Percentiles rank a stretch among this genome's conserved stretches.
These are phyloP conservation scores for Solanum sejunctum DNA, from an alignment of 257 asterid genomes.

Conservation along the genomic window DNA sequence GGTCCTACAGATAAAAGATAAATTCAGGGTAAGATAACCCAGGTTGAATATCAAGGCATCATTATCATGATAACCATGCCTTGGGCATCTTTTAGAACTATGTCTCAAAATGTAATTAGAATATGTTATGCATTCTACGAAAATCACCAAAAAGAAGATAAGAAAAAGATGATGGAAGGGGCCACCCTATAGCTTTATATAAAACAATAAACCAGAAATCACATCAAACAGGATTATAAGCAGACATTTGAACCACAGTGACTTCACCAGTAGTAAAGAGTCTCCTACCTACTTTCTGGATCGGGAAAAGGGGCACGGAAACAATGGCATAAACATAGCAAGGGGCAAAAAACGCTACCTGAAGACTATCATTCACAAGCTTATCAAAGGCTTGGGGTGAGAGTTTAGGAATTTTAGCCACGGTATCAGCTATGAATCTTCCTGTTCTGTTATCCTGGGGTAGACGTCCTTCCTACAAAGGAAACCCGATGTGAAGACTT, in stretches of 20 bases:
- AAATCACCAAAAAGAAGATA: neutral
- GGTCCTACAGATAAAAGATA: conserved; percentile 41
- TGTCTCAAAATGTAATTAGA: neutral
- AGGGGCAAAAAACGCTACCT: conserved; percentile 22
- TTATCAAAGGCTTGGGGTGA: conserved; percentile 37
- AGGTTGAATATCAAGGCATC: neutral
- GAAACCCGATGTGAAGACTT: neutral
- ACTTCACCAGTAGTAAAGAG: neutral
- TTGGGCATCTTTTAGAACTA: neutral
- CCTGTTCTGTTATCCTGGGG: conserved; percentile 63
- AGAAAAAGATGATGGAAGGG: neutral
- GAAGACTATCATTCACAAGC: conserved; percentile 45
- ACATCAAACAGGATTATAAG: neutral
- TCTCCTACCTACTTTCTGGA: neutral
- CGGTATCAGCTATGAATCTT: conserved; percentile 53
- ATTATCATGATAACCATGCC: neutral
- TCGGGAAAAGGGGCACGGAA: neutral
- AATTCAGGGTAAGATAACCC: neutral
- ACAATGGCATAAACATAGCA: neutral
- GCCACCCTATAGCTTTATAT: neutral
- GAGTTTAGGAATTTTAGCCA: conserved; percentile 62
- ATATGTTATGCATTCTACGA: neutral
- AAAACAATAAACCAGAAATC: neutral
- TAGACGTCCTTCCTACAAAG: conserved; percentile 56
- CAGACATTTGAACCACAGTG: neutral